Evolutionary conservation across 768 basidiomycete species (phyloP).

Genomic region (Collybiopsis luxurians): DNA sequence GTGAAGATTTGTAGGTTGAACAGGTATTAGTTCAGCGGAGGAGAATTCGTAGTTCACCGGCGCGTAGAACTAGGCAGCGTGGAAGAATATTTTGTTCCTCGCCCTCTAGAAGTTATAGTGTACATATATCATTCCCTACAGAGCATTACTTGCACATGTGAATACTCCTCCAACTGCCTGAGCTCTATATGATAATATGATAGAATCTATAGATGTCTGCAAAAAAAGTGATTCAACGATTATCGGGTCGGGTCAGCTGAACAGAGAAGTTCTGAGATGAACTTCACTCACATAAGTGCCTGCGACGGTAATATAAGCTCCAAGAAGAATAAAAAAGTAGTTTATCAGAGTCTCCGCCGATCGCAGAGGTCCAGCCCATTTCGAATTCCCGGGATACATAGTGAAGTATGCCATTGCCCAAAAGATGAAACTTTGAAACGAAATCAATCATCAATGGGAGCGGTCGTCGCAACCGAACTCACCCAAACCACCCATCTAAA

Average conservation of each 20-base stretch:
- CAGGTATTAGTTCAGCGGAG: too few relatives aligned
- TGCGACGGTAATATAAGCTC: conserved; percentile 33
- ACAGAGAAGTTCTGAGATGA: not conserved
- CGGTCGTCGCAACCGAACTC: not conserved
- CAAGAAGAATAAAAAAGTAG: conserved; percentile 33
- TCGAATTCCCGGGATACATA: conserved; percentile 30
- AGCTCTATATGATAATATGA: conserved; percentile 29
- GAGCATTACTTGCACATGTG: conserved; percentile 32
- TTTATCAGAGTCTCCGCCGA: conserved; percentile 35
- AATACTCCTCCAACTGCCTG: conserved; percentile 28
- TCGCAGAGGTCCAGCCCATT: conserved; percentile 30
- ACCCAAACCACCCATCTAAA: conserved; percentile 32
- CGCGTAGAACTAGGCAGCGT: too few relatives aligned
- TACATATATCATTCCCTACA: conserved; percentile 9
- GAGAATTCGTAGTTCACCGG: too few relatives aligned
- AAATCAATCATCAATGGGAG: not conserved
- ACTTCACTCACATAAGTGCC: conserved; percentile 40
- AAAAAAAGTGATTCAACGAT: not conserved
- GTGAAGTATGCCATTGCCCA: conserved; percentile 43
- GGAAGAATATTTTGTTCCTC: too few relatives aligned
- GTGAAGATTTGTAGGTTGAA: too few relatives aligned
- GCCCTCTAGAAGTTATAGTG: not conserved
- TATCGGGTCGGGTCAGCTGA: too few relatives aligned
- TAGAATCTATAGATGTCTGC: conserved; percentile 35
- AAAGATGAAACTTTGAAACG: conserved; percentile 39